Percentiles rank a stretch among this genome's conserved stretches.
Evolutionary conservation across 176 grass and related monocot genomes (phyloP).

Genomic region (Alloteropsis semialata): DNA sequence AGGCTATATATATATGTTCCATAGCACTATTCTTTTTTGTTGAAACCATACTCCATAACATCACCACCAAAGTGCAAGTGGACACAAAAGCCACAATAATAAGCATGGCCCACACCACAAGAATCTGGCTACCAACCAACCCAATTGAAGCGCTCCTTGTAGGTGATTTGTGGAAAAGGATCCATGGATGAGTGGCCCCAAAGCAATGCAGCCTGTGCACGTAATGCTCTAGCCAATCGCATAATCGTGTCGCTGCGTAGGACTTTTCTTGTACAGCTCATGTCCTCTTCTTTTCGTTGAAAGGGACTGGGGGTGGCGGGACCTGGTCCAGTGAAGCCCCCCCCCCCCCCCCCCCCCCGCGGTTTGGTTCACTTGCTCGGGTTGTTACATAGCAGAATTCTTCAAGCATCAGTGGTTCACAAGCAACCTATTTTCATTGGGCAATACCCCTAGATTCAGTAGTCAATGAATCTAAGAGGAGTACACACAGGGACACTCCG

Average conservation of each 20-base stretch:
- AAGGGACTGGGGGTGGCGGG: neutral
- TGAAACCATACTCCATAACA: neutral
- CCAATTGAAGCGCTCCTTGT: neutral
- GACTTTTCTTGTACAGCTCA: slow-evolving; percentile 8
- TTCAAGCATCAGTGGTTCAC: neutral
- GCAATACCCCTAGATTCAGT: neutral
- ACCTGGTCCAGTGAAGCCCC: neutral
- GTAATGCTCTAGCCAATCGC: slow-evolving; percentile 6
- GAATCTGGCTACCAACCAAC: slow-evolving; percentile 15
- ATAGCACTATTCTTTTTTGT: neutral
- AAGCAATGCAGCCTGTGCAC: slow-evolving; percentile 12
- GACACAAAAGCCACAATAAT: neutral
- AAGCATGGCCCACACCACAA: neutral
- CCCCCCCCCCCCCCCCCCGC: neutral
- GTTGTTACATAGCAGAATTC: neutral
- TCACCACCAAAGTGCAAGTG: slow-evolving; percentile 11
- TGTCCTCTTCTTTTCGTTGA: slow-evolving; percentile 28
- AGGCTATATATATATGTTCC: neutral
- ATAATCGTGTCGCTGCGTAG: neutral
- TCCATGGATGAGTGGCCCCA: slow-evolving; percentile 7
- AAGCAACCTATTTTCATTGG: neutral
- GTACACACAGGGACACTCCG: neutral
- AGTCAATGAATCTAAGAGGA: neutral
- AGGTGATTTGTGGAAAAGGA: neutral
- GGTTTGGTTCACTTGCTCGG: neutral